Percentiles rank a stretch among this genome's conserved stretches.
Conservation (phyloP, 768 basidiomycete species). For the Suillus occidentalis region DNA sequence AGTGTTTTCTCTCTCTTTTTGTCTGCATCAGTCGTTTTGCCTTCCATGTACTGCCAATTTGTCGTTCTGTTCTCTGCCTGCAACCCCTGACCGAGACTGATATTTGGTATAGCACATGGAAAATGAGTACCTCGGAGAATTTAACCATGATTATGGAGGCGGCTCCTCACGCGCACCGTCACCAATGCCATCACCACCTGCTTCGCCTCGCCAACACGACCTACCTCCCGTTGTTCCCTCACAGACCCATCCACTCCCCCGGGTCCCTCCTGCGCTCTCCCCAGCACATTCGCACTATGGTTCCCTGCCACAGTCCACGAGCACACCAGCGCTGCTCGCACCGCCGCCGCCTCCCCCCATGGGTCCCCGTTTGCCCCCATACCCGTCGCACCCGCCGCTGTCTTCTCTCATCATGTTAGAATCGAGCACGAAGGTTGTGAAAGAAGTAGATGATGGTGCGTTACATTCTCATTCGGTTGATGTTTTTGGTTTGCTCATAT, state of each 20-base stretch:
- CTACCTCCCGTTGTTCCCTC: slow-evolving; percentile 31
- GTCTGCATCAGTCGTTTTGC: slow-evolving; percentile 25
- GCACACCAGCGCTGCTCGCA: slow-evolving; percentile 44
- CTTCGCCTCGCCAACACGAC: slow-evolving; percentile 32
- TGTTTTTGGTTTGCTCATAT: no score
- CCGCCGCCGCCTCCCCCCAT: slow-evolving; percentile 68
- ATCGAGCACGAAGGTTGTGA: no score
- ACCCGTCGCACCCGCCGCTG: slow-evolving; percentile 69
- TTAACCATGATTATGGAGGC: slow-evolving; percentile 15
- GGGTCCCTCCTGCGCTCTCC: slow-evolving; percentile 31
- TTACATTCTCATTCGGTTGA: no score
- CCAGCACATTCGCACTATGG: slow-evolving; percentile 14
- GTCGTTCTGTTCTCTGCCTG: background rate
- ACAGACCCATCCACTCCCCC: slow-evolving; percentile 39
- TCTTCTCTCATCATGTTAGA: no score
- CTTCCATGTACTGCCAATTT: slow-evolving; percentile 19
- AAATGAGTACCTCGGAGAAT: slow-evolving; percentile 25
- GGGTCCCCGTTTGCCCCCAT: slow-evolving; percentile 65
- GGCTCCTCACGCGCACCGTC: slow-evolving; percentile 33
- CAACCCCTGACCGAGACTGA: background rate
- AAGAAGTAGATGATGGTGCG: no score
- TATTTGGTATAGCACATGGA: slow-evolving; percentile 20
- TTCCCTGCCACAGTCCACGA: slow-evolving; percentile 24
- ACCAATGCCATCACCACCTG: slow-evolving; percentile 26
- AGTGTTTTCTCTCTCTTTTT: slow-evolving; percentile 22